Conservation (phyloP, 148 eudicot species). For the Simmondsia chinensis region DNA sequence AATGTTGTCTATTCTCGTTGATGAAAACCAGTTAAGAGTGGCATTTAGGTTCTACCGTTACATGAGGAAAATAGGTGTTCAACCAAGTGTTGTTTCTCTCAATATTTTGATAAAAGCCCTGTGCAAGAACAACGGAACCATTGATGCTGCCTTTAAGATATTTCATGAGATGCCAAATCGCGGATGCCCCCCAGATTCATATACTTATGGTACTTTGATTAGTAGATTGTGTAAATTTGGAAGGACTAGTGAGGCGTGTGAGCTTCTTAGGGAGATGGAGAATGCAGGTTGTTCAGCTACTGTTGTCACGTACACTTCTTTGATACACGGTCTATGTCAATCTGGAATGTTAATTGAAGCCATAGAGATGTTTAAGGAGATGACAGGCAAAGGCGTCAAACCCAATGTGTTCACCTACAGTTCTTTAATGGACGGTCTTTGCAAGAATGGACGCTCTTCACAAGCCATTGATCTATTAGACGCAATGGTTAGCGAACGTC, state of each 20-base stretch:
- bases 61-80: conserved; percentile 68
- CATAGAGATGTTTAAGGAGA: conserved; percentile 41
- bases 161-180: conserved; percentile 76
- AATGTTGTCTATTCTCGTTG: conserved; percentile 65
- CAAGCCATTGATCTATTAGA: conserved; percentile 55
- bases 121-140: conserved; percentile 62
- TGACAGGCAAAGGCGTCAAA: conserved; percentile 48
- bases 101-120: conserved; percentile 82
- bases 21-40: conserved; percentile 66
- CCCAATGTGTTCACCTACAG: conserved; percentile 88
- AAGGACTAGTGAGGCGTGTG: conserved; percentile 51
- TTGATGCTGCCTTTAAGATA: conserved; percentile 59
- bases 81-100: conserved; percentile 62
- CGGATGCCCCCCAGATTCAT: conserved; percentile 72
- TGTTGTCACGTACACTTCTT: conserved; percentile 68
- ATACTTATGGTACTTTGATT: conserved; percentile 86
- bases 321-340: conserved; percentile 72
- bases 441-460: conserved; percentile 50
- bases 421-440: conserved; percentile 76
- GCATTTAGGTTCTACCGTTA: conserved; percentile 63
- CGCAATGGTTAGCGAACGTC: conserved; percentile 38
- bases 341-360: conserved; percentile 52
- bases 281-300: conserved; percentile 52
- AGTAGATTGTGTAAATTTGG: conserved; percentile 70
- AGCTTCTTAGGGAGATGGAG: conserved; percentile 67